phyloP scores from a whole-genome alignment of 2,329 filamentous ascomycete genomes.

The Emmonsia crescens region DNA sequence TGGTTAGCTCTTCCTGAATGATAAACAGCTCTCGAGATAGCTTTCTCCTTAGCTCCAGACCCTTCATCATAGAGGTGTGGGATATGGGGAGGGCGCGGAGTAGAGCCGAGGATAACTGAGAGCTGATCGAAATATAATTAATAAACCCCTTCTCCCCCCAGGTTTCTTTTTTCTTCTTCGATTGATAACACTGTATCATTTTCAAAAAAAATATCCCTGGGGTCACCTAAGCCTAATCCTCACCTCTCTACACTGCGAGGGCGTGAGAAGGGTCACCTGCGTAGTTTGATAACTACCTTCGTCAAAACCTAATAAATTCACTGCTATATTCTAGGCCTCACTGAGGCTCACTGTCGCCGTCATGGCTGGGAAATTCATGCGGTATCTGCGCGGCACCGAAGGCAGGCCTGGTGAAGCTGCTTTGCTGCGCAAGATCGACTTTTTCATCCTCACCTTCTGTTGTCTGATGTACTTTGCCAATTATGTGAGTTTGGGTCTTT shows the following conservation, averaged over 20 bases:
- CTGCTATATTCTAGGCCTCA: background rate
- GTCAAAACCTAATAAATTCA: background rate
- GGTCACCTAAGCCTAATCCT: background rate
- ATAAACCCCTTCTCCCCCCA: background rate
- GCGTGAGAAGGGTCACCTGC: background rate
- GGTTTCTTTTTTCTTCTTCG: background rate
- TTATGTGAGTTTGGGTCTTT: slow-evolving; percentile 11
- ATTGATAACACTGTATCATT: background rate
- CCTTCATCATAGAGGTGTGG: background rate
- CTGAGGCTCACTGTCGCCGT: background rate
- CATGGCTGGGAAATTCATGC: slow-evolving; percentile 7
- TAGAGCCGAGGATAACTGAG: background rate
- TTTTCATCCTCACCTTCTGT: slow-evolving; percentile 35
- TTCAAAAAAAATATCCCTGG: background rate
- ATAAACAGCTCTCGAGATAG: background rate
- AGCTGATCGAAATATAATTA: background rate
- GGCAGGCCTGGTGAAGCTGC: slow-evolving; percentile 12
- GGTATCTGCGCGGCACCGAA: slow-evolving; percentile 12
- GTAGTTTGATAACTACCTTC: background rate
- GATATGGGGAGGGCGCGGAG: background rate
- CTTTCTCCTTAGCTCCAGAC: background rate
- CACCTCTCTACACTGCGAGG: background rate
- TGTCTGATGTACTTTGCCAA: slow-evolving; percentile 41
- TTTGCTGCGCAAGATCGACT: slow-evolving; percentile 41
- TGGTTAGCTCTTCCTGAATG: background rate